phyloP scores from a whole-genome alignment of 805 yeast genomes.

The Wickerhamiella azyma region DNA sequence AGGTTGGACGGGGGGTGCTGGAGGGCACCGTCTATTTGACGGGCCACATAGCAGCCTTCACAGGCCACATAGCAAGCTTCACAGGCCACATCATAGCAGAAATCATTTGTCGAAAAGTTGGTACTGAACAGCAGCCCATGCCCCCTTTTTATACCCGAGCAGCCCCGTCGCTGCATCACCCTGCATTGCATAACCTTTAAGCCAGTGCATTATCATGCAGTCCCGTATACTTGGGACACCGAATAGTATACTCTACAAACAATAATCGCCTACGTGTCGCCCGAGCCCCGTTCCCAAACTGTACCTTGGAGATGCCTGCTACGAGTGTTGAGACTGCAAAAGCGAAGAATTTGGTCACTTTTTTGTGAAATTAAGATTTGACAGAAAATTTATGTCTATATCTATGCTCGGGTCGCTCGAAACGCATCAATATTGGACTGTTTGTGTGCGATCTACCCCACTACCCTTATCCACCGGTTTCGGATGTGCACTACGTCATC shows the following conservation, averaged over 20 bases:
- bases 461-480: background rate
- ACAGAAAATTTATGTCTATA: too few species aligned
- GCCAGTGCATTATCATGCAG: background rate
- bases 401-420: background rate
- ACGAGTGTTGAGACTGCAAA: too few species aligned
- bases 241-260: too few species aligned
- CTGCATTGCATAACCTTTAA: background rate
- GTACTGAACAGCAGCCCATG: background rate
- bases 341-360: too few species aligned
- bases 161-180: background rate
- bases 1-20: too few species aligned
- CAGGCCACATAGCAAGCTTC: conserved; percentile 3
- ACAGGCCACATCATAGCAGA: conserved; percentile 3
- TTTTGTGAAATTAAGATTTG: too few species aligned
- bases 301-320: too few species aligned
- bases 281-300: too few species aligned
- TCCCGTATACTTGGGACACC: too few species aligned
- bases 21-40: background rate
- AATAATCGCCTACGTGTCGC: too few species aligned
- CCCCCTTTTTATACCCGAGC: background rate
- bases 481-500: background rate
- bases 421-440: background rate
- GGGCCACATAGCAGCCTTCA: conserved; percentile 1
- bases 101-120: background rate
- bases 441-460: background rate